Base-by-base conservation (phyloP, 148 eudicot species). In the Cornus kousa region DNA sequence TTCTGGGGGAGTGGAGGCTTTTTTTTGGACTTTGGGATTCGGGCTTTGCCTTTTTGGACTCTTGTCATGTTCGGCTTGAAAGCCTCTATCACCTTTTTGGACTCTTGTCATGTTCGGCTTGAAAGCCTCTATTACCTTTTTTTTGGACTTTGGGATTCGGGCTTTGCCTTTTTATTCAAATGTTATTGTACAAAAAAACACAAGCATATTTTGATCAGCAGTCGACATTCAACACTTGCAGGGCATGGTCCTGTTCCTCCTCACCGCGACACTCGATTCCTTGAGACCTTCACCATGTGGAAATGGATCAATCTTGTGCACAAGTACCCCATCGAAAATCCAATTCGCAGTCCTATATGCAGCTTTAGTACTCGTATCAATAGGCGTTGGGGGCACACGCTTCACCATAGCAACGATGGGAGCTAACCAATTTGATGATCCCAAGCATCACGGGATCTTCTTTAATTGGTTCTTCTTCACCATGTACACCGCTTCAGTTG, bases 341-440 rank as follows among this genome's bases (percentile, higher is more conserved):
- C 89, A 87, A 80, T 48, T 59, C 10, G 39, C 81, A 33, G 60
- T 82, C 24, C 74, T 87, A 7, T 87, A 76, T 57, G 14, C 79
- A 6, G 83, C 80, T 16, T 40, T 84, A 16, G 72, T 79, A 16
- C 70, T 87, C 1, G 80, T 71, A 7, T 35, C 77, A 20, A 28
- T 87, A 7, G 87, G 89, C 3, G 32, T 74, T 7, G 87, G 83
- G 19, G 89, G 89, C 7, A 66, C 89, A 5, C 77, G 87, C 11
- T 87, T 71, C 71, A 84, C 83, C 10, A 48, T 87, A 7, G 85
- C 79, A 20, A 77, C 87, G 9, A 82, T 87, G 85, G 85, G 89
- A 70, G 89, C 87, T 0, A 48, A 84, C 59, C 87, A 87, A 62
- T 84, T 82, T 40, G 48, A 78, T 5, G 79, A 67, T 12, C 70